phyloP scores from a whole-genome alignment of 352 stramenopile genomes.

The Halophytophthora polymorphica region DNA sequence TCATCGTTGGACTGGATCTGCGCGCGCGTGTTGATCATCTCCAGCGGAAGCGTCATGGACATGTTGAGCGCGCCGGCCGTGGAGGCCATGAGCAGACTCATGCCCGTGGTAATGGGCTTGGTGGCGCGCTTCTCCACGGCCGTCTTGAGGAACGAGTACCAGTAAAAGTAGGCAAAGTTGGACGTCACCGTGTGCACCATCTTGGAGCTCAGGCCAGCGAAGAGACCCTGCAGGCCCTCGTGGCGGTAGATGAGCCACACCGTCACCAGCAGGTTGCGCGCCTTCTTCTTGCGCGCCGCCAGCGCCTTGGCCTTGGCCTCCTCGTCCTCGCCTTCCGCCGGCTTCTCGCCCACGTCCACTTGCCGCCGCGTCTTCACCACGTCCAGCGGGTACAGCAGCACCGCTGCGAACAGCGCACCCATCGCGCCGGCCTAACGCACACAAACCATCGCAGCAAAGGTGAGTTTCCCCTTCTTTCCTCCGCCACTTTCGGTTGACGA shows the following conservation, averaged over 20 bases:
- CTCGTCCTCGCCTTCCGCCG: conserved; percentile 15
- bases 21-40: conserved; percentile 86
- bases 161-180: conserved; percentile 87
- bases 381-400: conserved; percentile 75
- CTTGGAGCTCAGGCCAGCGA: conserved; percentile 72
- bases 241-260: conserved; percentile 67
- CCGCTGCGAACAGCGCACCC: conserved; percentile 69
- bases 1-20: conserved; percentile 63
- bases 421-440: conserved; percentile 58
- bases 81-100: conserved; percentile 76
- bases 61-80: conserved; percentile 84
- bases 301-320: conserved; percentile 23
- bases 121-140: conserved; percentile 47
- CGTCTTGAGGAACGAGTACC: conserved; percentile 79
- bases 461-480: conserved; percentile 1
- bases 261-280: conserved; percentile 47
- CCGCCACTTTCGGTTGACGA: conserved; percentile 4
- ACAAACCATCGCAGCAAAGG: not conserved
- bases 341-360: conserved; percentile 39
- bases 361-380: conserved; percentile 78
- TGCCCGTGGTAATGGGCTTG: conserved; percentile 49
- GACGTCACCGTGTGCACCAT: conserved; percentile 70
- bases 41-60: conserved; percentile 81
- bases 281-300: conserved; percentile 33
- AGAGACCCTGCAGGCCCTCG: conserved; percentile 61